Evolutionary conservation across 1,139 yeast genomes (phyloP).

Genomic region (Geotrichum phurueaensis): DNA sequence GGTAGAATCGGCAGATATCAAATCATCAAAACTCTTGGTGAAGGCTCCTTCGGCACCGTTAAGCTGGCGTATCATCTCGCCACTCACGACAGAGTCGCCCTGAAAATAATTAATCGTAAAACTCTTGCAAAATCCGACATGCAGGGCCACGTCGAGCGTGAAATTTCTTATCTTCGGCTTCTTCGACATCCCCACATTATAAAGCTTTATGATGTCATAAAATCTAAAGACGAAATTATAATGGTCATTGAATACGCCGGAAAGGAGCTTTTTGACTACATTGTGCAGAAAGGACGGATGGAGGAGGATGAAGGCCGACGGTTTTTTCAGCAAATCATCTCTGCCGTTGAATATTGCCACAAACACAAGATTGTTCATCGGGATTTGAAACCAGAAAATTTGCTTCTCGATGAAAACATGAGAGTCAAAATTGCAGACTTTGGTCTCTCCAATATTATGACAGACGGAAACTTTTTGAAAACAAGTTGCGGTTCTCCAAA

Average conservation of each 20-base stretch:
- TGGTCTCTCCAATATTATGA: slow-evolving; percentile 93
- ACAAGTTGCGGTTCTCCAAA: slow-evolving; percentile 97
- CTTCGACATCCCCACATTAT: slow-evolving; percentile 96
- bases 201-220: slow-evolving; percentile 91
- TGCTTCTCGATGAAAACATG: slow-evolving; percentile 80
- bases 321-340: slow-evolving; percentile 93
- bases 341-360: slow-evolving; percentile 97
- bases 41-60: too few relatives aligned
- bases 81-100: slow-evolving; percentile 90
- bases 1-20: too few relatives aligned
- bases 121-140: slow-evolving; percentile 92
- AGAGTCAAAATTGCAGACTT: slow-evolving; percentile 97
- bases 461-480: slow-evolving; percentile 93
- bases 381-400: slow-evolving; percentile 91
- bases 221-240: slow-evolving; percentile 90
- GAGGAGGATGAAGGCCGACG: slow-evolving; percentile 89
- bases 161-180: slow-evolving; percentile 80
- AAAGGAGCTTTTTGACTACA: slow-evolving; percentile 90
- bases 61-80: slow-evolving; percentile 90
- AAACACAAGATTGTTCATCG: slow-evolving; percentile 96
- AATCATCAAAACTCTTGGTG: too few relatives aligned
- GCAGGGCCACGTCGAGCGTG: slow-evolving; percentile 96
- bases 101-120: slow-evolving; percentile 88
- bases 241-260: slow-evolving; percentile 98
- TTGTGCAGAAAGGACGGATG: slow-evolving; percentile 93